A percentile compares a stretch with the other conserved stretches of the same genome.
These are phyloP conservation scores for Eucalyptus coolabah DNA, from an alignment of 345 rosid species.

Conservation along the genomic window DNA sequence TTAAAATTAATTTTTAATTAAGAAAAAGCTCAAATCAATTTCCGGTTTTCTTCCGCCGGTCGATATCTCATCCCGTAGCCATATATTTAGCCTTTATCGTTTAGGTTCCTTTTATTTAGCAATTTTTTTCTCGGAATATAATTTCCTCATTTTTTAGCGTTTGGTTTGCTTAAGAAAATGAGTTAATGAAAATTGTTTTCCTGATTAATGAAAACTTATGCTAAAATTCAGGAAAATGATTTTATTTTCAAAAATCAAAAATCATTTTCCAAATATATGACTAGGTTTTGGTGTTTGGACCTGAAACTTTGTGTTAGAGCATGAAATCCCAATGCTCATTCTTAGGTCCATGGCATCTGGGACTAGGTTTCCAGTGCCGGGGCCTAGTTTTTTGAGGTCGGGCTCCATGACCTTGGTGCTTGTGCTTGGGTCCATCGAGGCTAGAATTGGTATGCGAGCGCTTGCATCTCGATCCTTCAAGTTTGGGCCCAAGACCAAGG, in stretches of 20 bases:
- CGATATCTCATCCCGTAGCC: not conserved
- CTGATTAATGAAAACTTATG: not conserved
- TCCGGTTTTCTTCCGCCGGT: not conserved
- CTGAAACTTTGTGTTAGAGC: not conserved
- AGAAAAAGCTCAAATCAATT: not conserved
- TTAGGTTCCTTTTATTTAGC: not conserved
- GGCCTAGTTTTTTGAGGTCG: too few relatives aligned
- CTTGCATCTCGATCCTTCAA: too few relatives aligned
- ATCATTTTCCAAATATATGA: not conserved
- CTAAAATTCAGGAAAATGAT: not conserved
- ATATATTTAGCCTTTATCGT: too few relatives aligned
- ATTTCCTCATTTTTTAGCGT: not conserved
- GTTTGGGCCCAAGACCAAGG: too few relatives aligned
- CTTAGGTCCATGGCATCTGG: too few relatives aligned
- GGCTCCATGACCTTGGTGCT: too few relatives aligned
- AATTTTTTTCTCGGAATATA: too few relatives aligned
- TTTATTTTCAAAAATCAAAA: too few relatives aligned
- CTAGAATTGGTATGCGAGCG: too few relatives aligned
- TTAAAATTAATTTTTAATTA: not conserved
- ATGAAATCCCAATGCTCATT: not conserved
- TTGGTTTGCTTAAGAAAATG: not conserved
- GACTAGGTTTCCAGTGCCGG: not conserved
- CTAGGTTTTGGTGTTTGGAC: not conserved
- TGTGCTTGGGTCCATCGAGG: accelerated
- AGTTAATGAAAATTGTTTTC: too few relatives aligned